These are phyloP conservation scores for Clitoria ternatea DNA, from an alignment of 306 rosid species.

Conservation along the genomic window DNA sequence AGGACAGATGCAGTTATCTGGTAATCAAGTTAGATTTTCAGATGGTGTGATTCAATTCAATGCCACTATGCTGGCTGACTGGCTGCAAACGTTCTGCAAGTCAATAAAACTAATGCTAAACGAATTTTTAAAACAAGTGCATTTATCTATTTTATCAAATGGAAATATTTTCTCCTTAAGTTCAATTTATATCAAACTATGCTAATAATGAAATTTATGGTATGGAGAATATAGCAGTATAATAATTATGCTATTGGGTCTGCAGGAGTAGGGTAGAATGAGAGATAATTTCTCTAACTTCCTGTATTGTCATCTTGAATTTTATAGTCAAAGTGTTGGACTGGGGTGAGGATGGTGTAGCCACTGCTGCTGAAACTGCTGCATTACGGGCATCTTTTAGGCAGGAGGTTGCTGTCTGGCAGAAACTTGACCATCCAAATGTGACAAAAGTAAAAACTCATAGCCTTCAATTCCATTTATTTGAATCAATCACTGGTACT, in stretches of 20 bases:
- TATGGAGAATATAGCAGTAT: background rate
- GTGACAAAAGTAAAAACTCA: slow-evolving; percentile 68
- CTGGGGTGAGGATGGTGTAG: slow-evolving; percentile 95
- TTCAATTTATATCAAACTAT: background rate
- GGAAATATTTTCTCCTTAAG: background rate
- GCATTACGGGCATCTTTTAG: slow-evolving; percentile 82
- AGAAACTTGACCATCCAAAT: slow-evolving; percentile 92
- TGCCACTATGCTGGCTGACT: background rate
- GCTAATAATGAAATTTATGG: background rate
- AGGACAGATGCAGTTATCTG: background rate
- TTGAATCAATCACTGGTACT: slow-evolving; percentile 9
- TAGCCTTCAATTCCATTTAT: slow-evolving; percentile 18
- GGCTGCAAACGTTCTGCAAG: background rate
- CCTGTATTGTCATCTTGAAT: slow-evolving; percentile 25
- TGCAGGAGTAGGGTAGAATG: background rate
- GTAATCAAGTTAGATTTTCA: background rate
- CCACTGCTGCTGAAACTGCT: slow-evolving; percentile 67
- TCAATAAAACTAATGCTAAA: background rate
- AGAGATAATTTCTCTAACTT: slow-evolving; percentile 8
- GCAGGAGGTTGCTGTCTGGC: slow-evolving; percentile 99
- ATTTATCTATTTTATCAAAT: background rate
- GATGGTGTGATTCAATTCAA: background rate
- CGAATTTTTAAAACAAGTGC: background rate
- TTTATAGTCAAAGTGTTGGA: slow-evolving; percentile 86
- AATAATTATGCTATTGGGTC: slow-evolving; percentile 1